phyloP scores from a whole-genome alignment of 768 basidiomycete species.

The Termitomyces sp. region DNA sequence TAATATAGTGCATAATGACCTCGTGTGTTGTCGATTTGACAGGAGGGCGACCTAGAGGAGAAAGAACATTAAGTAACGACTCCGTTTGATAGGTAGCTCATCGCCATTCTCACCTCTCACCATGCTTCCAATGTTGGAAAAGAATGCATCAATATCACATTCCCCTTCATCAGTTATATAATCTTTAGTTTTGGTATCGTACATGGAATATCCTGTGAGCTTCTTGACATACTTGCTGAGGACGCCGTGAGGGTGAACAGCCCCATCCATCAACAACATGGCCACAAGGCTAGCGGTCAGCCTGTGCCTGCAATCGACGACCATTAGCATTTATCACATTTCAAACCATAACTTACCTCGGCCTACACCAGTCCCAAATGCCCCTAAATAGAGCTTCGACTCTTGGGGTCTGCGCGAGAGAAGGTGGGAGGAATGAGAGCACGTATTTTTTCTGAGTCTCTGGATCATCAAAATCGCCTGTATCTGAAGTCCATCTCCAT shows the following conservation, averaged over 20 bases:
- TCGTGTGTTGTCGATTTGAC: not conserved
- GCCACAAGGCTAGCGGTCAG: not conserved
- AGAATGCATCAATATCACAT: not conserved
- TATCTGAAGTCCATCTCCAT: not conserved
- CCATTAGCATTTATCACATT: not conserved
- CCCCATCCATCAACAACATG: not conserved
- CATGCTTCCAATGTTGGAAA: not conserved
- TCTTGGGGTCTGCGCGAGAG: not conserved
- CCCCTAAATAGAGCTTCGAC: not conserved
- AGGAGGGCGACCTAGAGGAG: not conserved
- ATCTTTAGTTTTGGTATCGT: not conserved
- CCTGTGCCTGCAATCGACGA: not conserved
- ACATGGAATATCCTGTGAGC: not conserved
- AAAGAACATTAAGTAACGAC: not conserved
- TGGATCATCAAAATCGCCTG: not conserved
- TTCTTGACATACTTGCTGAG: not conserved
- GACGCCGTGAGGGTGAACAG: not conserved
- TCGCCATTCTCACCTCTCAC: not conserved
- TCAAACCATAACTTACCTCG: not conserved
- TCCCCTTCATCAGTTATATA: not conserved
- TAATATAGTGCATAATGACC: conserved; percentile 1
- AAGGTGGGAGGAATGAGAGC: not conserved
- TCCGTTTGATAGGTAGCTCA: not conserved
- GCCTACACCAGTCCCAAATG: not conserved
- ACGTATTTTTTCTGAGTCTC: not conserved